Conservation (phyloP, 345 rosid species). For the Hibiscus syriacus region DNA sequence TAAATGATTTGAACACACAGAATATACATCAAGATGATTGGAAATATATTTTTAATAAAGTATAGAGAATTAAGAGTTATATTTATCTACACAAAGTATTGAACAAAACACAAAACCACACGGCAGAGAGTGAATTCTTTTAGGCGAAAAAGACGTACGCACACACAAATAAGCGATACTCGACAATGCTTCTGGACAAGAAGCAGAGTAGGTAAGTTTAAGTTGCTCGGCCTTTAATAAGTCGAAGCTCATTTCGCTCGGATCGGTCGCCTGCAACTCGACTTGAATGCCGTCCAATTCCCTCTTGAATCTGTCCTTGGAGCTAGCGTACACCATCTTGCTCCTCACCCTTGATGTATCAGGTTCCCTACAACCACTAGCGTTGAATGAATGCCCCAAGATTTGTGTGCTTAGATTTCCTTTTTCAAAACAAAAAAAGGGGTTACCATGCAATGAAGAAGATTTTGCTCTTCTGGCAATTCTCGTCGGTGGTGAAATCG, state of each 20-base stretch:
- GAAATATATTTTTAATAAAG: neutral
- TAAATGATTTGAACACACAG: no score
- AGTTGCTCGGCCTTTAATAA: constrained; percentile 68
- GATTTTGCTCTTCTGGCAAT: no score
- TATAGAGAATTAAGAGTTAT: neutral
- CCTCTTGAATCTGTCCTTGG: constrained; percentile 94
- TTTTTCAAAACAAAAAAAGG: no score
- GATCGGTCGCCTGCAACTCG: constrained; percentile 95
- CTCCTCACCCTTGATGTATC: constrained; percentile 70
- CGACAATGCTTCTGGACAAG: no score
- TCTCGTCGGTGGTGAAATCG: no score
- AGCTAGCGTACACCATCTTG: constrained; percentile 95
- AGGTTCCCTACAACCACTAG: constrained; percentile 60
- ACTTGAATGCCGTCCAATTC: constrained; percentile 93
- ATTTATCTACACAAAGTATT: neutral
- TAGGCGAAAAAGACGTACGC: neutral
- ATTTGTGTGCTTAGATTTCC: no score
- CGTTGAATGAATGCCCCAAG: no score
- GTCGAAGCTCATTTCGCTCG: constrained; percentile 94
- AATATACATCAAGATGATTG: no score
- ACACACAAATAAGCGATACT: constrained; percentile 1
- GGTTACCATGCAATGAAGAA: constrained; percentile 92
- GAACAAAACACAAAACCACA: neutral
- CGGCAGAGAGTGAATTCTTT: neutral
- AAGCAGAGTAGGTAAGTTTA: constrained; percentile 25